Conservation (phyloP, 2,329 filamentous ascomycete genomes). For the Plectosphaerella sp. region DNA sequence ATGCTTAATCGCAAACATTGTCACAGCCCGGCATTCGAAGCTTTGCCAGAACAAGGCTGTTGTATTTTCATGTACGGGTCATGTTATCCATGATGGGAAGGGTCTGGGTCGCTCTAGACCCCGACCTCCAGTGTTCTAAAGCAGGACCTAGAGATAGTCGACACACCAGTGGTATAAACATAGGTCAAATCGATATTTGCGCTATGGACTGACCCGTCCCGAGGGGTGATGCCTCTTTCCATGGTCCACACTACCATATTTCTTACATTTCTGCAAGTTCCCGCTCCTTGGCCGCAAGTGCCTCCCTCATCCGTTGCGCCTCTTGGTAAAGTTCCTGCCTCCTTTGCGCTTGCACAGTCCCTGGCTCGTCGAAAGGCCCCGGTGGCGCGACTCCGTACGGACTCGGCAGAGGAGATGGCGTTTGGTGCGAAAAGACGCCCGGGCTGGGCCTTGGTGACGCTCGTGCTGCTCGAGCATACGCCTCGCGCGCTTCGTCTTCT, state of each 20-base stretch:
- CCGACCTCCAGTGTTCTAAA: too few relatives aligned
- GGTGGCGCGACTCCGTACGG: conserved; percentile 13
- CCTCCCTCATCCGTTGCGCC: conserved; percentile 70
- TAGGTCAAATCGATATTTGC: neutral
- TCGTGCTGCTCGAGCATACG: conserved; percentile 36
- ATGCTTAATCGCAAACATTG: neutral
- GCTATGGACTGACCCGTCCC: neutral
- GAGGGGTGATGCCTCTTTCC: neutral
- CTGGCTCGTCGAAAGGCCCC: conserved; percentile 37
- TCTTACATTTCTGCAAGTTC: conserved; percentile 52
- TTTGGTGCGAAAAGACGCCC: conserved; percentile 26
- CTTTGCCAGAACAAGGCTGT: neutral
- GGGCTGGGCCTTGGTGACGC: conserved; percentile 40
- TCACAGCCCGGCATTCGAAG: neutral
- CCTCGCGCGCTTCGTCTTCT: conserved; percentile 29
- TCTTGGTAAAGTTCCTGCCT: conserved; percentile 65
- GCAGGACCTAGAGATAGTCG: too few relatives aligned
- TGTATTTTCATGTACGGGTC: too few relatives aligned
- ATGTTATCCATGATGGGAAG: too few relatives aligned
- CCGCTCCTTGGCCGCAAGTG: conserved; percentile 68
- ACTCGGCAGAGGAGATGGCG: conserved; percentile 19
- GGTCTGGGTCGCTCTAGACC: too few relatives aligned
- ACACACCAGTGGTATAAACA: too few relatives aligned
- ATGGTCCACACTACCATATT: neutral
- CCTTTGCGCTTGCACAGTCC: conserved; percentile 54